Percentiles rank a stretch among this genome's conserved stretches.
Conservation (phyloP, 441 rosid genomes). For the Cnidoscolus chayamansa region DNA sequence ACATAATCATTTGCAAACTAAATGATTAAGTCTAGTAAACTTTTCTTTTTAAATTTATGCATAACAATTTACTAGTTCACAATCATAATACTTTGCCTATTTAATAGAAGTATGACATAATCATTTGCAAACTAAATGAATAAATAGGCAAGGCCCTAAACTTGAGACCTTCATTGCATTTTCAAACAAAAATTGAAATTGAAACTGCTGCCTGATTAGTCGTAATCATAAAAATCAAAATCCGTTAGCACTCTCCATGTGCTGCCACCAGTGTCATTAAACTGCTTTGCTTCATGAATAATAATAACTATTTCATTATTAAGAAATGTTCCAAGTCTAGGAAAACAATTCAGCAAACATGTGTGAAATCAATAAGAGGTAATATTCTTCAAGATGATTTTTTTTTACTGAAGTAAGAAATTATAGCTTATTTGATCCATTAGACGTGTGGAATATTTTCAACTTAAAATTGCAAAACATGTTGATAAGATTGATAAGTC, state of each 20-base stretch:
- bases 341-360: background rate
- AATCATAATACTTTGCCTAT: background rate
- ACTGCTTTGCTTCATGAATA: background rate
- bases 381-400: background rate
- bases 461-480: too few species aligned
- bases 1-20: background rate
- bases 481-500: background rate
- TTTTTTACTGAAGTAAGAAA: background rate
- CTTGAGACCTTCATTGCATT: background rate
- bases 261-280: background rate
- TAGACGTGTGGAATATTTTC: background rate
- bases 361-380: background rate
- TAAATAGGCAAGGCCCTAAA: background rate
- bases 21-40: background rate
- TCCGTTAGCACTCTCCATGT: conserved; percentile 3
- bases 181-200: background rate
- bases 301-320: background rate
- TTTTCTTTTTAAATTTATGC: background rate
- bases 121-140: background rate
- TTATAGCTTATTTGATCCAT: background rate
- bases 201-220: background rate
- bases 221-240: background rate
- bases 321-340: background rate
- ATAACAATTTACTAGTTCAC: background rate
- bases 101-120: background rate